Evolutionary conservation across 495 filamentous ascomycete genomes (phyloP), one percentile per base, ranked within the genome.

Genomic region (Xylaria acuta): DNA sequence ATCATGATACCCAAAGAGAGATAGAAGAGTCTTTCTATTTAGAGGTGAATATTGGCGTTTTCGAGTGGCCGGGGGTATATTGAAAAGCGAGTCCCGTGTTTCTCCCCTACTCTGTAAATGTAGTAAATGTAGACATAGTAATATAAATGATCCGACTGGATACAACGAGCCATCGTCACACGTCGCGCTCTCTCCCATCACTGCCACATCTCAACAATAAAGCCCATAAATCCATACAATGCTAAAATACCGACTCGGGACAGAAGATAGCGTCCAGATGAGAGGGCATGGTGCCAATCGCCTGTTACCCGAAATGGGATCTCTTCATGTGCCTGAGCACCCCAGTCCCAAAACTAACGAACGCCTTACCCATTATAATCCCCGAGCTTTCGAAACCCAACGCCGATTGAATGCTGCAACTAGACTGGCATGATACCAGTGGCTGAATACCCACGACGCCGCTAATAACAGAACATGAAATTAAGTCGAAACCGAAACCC

Each of bases 401-500:
- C 71, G 71, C 71, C 71, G 54, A 36, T 53, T 32, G 14, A 68
- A 73, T 68, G 51, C 53, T 25, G 25, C 32, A n/a, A 54, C 53
- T 67, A 67, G 51, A 43, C 70, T 67, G 70, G 70, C 53, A 62
- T 72, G 70, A 58, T 72, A 72, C 70, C 70, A 63, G 53, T 25
- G 34, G 41, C 64, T 53, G 14, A 32, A 49, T 30, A 30, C 64
- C 53, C 30, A 18, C 22, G 27, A 72, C 64, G 62, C 54, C 70
- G 54, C 62, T 40, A 53, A 67, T 18, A 64, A 51, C 64, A 62
- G 1, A 54, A 64, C 20, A 64, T 14, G 38, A 60, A 67, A 51
- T 40, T 38, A 69, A 62, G 54, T 51, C 47, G 22, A 40, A 25
- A 69, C 22, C 60, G 7, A 36, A 51, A 43, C 12, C 20, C 47